Conservation (phyloP, 257 asterid genomes). For the Pogostemon cablin region DNA sequence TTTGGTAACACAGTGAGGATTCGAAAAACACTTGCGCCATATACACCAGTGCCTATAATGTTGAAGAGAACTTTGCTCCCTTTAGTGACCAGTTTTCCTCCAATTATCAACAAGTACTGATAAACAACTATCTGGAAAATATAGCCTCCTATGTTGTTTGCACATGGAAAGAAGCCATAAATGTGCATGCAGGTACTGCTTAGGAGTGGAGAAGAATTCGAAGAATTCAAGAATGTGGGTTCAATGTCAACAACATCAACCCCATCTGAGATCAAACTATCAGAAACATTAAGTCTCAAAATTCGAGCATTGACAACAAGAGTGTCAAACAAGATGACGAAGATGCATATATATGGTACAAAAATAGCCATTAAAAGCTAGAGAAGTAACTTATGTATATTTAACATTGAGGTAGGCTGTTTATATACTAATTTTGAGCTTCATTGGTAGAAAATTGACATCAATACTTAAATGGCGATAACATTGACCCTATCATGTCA, state of each 20-base stretch:
- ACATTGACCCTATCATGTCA: background rate
- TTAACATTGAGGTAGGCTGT: background rate
- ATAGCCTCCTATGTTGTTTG: constrained; percentile 49
- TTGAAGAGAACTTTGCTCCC: constrained; percentile 47
- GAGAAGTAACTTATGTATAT: constrained; percentile 8
- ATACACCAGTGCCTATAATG: constrained; percentile 46
- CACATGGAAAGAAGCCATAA: constrained; percentile 55
- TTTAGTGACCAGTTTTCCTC: constrained; percentile 37
- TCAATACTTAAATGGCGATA: background rate
- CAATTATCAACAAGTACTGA: constrained; percentile 42
- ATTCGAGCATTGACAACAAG: constrained; percentile 30
- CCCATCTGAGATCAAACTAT: constrained; percentile 39
- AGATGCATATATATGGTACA: constrained; percentile 10
- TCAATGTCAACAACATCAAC: constrained; percentile 27
- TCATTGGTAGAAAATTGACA: background rate
- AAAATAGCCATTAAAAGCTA: constrained; percentile 32
- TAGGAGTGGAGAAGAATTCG: background rate
- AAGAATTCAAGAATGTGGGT: background rate
- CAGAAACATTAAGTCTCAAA: constrained; percentile 32
- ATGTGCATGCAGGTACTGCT: constrained; percentile 35
- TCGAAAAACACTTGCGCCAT: constrained; percentile 46
- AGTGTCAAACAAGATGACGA: constrained; percentile 7
- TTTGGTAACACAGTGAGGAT: constrained; percentile 46
- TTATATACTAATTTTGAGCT: constrained; percentile 19
- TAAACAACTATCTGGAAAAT: constrained; percentile 44